These are phyloP conservation scores for Stenogyne calaminthoides DNA, from an alignment of 305 asterid genomes.

Conservation along the genomic window DNA sequence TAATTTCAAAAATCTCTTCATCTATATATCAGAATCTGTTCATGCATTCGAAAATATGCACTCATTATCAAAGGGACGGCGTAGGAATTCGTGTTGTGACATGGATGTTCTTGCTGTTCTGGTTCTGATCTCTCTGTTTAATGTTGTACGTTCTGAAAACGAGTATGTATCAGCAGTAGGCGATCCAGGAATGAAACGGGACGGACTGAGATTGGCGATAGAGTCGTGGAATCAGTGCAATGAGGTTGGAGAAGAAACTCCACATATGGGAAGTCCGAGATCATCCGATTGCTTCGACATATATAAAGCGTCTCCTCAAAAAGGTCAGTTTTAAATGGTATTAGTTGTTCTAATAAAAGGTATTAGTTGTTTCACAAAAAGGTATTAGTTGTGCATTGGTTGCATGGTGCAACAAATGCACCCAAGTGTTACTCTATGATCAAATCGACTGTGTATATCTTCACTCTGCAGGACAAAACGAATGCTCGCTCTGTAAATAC, in stretches of 20 bases:
- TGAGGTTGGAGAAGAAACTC: conserved; percentile 79
- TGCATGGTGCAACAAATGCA: too few relatives aligned
- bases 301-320: conserved; percentile 50
- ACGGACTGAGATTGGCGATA: conserved; percentile 63
- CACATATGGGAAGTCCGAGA: conserved; percentile 78
- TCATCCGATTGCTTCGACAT: conserved; percentile 74
- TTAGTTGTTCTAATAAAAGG: too few relatives aligned
- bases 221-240: conserved; percentile 86
- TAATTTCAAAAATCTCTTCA: background rate
- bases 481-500: conserved; percentile 47
- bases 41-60: background rate
- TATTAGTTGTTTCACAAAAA: too few relatives aligned
- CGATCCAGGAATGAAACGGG: conserved; percentile 71
- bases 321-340: conserved; percentile 33
- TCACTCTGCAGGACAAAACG: conserved; percentile 28
- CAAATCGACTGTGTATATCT: background rate
- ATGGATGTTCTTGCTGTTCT: conserved; percentile 27
- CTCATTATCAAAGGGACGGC: conserved; percentile 31
- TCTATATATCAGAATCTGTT: background rate
- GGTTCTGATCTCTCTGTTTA: conserved; percentile 28
- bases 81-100: background rate
- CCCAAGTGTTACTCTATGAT: background rate
- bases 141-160: conserved; percentile 11
- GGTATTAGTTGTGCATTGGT: too few relatives aligned
- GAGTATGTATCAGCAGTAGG: conserved; percentile 60